phyloP scores from a whole-genome alignment of 495 filamentous ascomycete genomes.

The Entonaema liquescens region DNA sequence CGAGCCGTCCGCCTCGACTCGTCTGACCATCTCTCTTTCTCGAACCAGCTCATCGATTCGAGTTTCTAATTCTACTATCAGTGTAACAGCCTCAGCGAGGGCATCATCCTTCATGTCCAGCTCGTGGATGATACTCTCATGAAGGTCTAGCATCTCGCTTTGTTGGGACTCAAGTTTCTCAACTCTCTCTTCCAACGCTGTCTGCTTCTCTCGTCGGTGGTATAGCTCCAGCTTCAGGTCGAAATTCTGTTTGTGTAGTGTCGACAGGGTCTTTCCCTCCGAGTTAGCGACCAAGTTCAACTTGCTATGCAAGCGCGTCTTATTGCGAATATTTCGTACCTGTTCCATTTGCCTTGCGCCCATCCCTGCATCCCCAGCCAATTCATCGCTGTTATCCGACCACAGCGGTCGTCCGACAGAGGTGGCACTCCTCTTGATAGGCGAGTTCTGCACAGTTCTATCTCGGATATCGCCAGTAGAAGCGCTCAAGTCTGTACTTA shows the following conservation, averaged over 20 bases:
- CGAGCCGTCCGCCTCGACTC: conserved; percentile 47
- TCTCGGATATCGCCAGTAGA: conserved; percentile 40
- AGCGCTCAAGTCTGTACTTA: conserved; percentile 46
- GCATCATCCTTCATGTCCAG: conserved; percentile 80
- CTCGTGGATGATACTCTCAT: conserved; percentile 63
- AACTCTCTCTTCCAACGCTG: conserved; percentile 65
- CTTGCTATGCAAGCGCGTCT: conserved; percentile 8
- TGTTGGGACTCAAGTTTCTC: conserved; percentile 66
- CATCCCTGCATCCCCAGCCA: conserved; percentile 53
- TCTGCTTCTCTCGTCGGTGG: conserved; percentile 70
- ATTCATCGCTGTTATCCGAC: conserved; percentile 45
- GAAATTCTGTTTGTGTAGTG: conserved; percentile 87
- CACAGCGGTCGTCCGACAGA: conserved; percentile 47
- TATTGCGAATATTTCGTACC: conserved; percentile 35
- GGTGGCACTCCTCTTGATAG: conserved; percentile 38
- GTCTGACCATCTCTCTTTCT: conserved; percentile 54
- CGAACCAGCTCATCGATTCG: conserved; percentile 65
- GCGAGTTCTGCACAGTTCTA: conserved; percentile 46
- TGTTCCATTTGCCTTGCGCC: conserved; percentile 60
- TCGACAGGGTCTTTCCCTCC: conserved; percentile 53
- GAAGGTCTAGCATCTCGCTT: conserved; percentile 47
- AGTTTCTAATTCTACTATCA: conserved; percentile 79
- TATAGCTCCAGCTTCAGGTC: conserved; percentile 87
- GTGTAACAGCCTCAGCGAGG: conserved; percentile 79
- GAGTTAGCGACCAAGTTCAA: conserved; percentile 17